Evolutionary conservation across 1,139 yeast species (phyloP).

Genomic region (Candida sp.): DNA sequence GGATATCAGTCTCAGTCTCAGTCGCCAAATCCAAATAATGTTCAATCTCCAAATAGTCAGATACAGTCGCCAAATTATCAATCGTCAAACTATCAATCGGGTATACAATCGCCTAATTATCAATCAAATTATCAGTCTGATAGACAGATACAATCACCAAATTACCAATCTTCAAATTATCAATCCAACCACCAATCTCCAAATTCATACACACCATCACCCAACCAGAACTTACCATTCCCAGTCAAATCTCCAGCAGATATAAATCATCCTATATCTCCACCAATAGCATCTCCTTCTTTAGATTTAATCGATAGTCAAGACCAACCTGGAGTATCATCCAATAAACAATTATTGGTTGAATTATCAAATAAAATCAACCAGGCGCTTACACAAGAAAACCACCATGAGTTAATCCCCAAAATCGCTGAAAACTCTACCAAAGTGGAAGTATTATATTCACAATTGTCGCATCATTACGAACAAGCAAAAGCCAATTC

Average conservation of each 20-base stretch:
- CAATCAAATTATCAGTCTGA: background rate
- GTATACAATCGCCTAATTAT: background rate
- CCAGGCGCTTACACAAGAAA: slow-evolving; percentile 10
- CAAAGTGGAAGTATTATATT: slow-evolving; percentile 27
- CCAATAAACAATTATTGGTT: slow-evolving; percentile 8
- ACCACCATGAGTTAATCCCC: slow-evolving; percentile 8
- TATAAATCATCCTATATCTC: background rate
- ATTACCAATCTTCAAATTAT: slow-evolving; percentile 1
- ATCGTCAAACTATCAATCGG: background rate
- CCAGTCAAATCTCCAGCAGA: slow-evolving; percentile 1
- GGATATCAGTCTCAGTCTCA: too few species aligned
- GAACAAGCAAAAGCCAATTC: slow-evolving; percentile 38
- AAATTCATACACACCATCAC: background rate
- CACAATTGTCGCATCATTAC: slow-evolving; percentile 34
- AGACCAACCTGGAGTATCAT: slow-evolving; percentile 4
- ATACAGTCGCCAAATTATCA: background rate
- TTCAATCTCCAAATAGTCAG: background rate
- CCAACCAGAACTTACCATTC: background rate
- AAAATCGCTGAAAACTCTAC: slow-evolving; percentile 14
- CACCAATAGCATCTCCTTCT: background rate
- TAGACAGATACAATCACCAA: background rate
- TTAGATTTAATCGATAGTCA: slow-evolving; percentile 18
- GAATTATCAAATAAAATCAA: slow-evolving; percentile 22
- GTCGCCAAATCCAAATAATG: slow-evolving; percentile 4
- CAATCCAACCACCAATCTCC: slow-evolving; percentile 2